Conservation (phyloP, 148 eudicot species). For the Fagopyrum homotropicum region DNA sequence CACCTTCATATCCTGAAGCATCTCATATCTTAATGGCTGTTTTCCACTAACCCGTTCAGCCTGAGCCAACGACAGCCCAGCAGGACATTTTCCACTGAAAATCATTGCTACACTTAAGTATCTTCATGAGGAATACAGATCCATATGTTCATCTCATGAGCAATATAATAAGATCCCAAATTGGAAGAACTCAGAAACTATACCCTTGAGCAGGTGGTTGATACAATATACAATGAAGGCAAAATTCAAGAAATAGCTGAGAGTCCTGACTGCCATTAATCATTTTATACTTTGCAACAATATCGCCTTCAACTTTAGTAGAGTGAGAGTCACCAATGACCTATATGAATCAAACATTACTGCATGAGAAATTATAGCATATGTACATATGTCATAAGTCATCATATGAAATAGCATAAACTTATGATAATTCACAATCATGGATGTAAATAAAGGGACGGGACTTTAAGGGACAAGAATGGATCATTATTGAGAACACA, state of each 20-base stretch:
- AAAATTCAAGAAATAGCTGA: slow-evolving; percentile 79
- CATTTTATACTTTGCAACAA: slow-evolving; percentile 49
- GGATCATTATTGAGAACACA: background rate
- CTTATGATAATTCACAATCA: background rate
- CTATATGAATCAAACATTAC: slow-evolving; percentile 32
- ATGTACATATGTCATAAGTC: background rate
- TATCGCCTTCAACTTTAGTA: slow-evolving; percentile 44
- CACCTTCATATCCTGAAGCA: slow-evolving; percentile 65
- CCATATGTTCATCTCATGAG: background rate
- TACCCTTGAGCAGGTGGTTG: slow-evolving; percentile 75
- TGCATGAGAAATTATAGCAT: background rate
- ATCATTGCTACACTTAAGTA: slow-evolving; percentile 10
- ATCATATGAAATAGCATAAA: background rate
- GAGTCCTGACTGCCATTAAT: slow-evolving; percentile 47
- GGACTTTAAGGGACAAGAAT: background rate
- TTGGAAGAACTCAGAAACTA: slow-evolving; percentile 8
- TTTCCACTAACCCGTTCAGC: slow-evolving; percentile 75
- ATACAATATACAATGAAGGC: slow-evolving; percentile 65
- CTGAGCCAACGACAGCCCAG: slow-evolving; percentile 78
- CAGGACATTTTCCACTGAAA: slow-evolving; percentile 63
- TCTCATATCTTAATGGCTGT: slow-evolving; percentile 41
- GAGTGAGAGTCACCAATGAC: slow-evolving; percentile 82
- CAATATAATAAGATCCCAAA: background rate
- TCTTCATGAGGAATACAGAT: background rate
- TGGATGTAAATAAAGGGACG: background rate